Base-by-base conservation (phyloP, 495 filamentous ascomycete genomes). In the Daldinia childiae region DNA sequence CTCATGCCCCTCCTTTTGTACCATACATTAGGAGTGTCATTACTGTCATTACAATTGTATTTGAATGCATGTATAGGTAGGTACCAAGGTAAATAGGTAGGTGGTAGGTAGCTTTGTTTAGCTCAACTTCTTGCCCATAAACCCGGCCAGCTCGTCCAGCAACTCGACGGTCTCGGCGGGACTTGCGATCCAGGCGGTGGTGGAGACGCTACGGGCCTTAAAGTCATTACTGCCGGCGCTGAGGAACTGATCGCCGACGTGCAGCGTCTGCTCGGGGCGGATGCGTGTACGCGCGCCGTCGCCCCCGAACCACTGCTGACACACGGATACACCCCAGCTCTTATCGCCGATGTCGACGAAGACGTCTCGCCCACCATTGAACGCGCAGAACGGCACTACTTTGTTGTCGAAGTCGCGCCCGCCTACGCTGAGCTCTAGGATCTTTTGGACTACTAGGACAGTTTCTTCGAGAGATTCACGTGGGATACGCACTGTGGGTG, bases 271-370 rank as follows among this genome's bases (percentile, higher is more conserved):
- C 59, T 85, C 82, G 32, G 82, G 83, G 68, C 74, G 74, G 67
- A 87, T 84, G 6, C 76, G 62, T 21, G 65, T 71, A 21, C 45
- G 45, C 6, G 57, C 15, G 64, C 76, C 71, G 52, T 64, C 65
- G 50, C 68, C 63, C 29, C 90, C 92, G 74, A 98, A 97, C 82
- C 93, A 99, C n/a, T 87, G 84, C 82, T 98, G 95, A 64, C 93
- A 97, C 0, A 91, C 93, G 11, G 91, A 82, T 24, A 99, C 96
- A 65, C 96, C 96, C 90, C 93, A 95, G 43, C 90, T 91, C 78
- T 99, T 99, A 79, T 99, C 96, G 55, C 96, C 96, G 72, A 99
- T 98, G 80, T 99, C 96, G 39, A 99, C 95, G 76, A 99, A 99
- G 24, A 98, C 93, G 76, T 98, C 94, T 63, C 96, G 94, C 7